A percentile compares a stretch with the other conserved stretches of the same genome.
Conservation (phyloP, 371 early-diverging fungal species). For the Mortierella sp. region DNA sequence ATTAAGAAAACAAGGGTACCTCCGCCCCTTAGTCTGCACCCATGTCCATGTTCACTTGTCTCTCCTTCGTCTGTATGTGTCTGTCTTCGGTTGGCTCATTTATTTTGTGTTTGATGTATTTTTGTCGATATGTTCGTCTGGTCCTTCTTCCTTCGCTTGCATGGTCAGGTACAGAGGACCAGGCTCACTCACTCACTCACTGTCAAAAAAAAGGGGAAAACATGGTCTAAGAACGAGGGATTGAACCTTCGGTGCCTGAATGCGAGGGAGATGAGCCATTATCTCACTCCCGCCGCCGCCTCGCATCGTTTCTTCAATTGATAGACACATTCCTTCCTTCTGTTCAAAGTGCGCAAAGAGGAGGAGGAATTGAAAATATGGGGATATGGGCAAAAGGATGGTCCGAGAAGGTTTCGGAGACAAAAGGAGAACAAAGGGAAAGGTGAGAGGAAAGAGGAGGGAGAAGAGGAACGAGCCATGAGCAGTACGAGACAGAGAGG, state of each 20-base stretch:
- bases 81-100: too few species aligned
- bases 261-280: background rate
- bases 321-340: background rate
- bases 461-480: background rate
- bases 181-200: too few species aligned
- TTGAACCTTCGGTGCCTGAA: too few species aligned
- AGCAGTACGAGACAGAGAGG: background rate
- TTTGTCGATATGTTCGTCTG: too few species aligned
- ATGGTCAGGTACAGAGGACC: too few species aligned
- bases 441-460: background rate
- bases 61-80: background rate
- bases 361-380: background rate
- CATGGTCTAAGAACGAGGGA: too few species aligned
- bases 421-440: background rate
- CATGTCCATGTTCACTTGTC: background rate
- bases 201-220: too few species aligned
- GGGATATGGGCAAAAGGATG: constrained; percentile 1
- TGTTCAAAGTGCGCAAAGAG: background rate
- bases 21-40: background rate
- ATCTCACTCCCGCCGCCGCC: background rate
- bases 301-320: background rate
- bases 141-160: too few species aligned
- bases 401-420: constrained; percentile 4
- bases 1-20: background rate
- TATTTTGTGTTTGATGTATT: too few species aligned